These are phyloP conservation scores for Knufia fluminis DNA, from an alignment of 2,329 filamentous ascomycete genomes.

Conservation along the genomic window DNA sequence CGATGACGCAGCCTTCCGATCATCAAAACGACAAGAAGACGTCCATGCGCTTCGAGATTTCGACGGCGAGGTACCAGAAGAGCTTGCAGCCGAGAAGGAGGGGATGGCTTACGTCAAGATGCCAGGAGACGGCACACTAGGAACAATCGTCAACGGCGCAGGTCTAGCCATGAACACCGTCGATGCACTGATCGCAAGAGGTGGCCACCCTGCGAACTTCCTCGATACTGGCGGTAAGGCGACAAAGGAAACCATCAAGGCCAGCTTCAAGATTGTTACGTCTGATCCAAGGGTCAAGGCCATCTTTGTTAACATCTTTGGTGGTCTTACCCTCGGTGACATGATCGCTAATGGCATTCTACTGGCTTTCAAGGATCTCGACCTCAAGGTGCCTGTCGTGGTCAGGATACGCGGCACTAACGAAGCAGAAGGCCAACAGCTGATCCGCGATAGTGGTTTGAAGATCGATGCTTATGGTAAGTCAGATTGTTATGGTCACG, in stretches of 20 bases:
- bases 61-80: slow-evolving; percentile 44
- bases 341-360: slow-evolving; percentile 74
- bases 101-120: slow-evolving; percentile 71
- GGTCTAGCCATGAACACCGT: slow-evolving; percentile 87
- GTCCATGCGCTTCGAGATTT: slow-evolving; percentile 50
- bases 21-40: slow-evolving; percentile 50
- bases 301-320: slow-evolving; percentile 64
- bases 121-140: slow-evolving; percentile 53
- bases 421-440: slow-evolving; percentile 58
- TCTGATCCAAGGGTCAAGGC: slow-evolving; percentile 62
- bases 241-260: slow-evolving; percentile 69
- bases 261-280: slow-evolving; percentile 64
- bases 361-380: slow-evolving; percentile 60
- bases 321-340: slow-evolving; percentile 61
- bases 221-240: slow-evolving; percentile 86
- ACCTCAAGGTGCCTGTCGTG: slow-evolving; percentile 62
- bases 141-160: slow-evolving; percentile 73
- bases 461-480: slow-evolving; percentile 62
- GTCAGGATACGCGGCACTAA: slow-evolving; percentile 68
- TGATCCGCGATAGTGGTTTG: slow-evolving; percentile 60
- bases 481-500: too few relatives aligned
- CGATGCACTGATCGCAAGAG: slow-evolving; percentile 61
- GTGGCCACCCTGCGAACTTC: slow-evolving; percentile 69
- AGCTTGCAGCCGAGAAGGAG: slow-evolving; percentile 54
- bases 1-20: slow-evolving; percentile 61